Evolutionary conservation across 2,329 filamentous ascomycete genomes (phyloP), one percentile per base, ranked within the genome.

Genomic region (Cladophialophora immunda): DNA sequence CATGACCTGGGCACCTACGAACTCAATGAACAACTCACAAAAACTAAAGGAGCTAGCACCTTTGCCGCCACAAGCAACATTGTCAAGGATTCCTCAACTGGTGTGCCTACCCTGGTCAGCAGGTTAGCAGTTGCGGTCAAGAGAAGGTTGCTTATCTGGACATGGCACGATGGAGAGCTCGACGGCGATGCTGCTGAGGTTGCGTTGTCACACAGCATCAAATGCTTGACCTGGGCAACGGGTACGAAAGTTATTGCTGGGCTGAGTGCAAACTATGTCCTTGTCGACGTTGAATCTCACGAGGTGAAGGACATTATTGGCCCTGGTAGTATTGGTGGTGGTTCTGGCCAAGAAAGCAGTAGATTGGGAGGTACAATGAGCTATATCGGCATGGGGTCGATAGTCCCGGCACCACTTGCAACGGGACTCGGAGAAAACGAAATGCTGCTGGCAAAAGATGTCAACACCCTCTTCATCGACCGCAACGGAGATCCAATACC

Each of bases 41-140:
- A 90, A 76, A 97, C 94, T 13, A 95, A 92, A 80, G 95, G 95
- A 72, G 94, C 95, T 15, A 90, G 90, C 1, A 90, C 90, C 52
- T 98, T 99, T 78, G 93, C 94, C 1, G 92, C 97, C 52, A 97
- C 94, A 1, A 97, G 93, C 70, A 97, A 98, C 78, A 96, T 98
- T 63, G 91, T 97, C 72, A 94, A 95, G 77, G 95, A 99, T 78
- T 82, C 89, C 5, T 87, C 88, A 58, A 97, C 93, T 0, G 92
- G 92, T 27, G 94, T 99, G 58, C 94, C 93, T 0, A 92, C 94
- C 72, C 96, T 99, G 64, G 94, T 98, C 71, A 97, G 93, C 63
- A 86, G 93, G 41, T 83, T 99, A 59, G 95, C 93, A 6, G 94
- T 99, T 11, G 93, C 93, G 4, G 92, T 97, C 36, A 98, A 98